Evolutionary conservation across 2,329 filamentous ascomycete genomes (phyloP), one percentile per base, ranked within the genome.

Genomic region (Curvularia sp.): DNA sequence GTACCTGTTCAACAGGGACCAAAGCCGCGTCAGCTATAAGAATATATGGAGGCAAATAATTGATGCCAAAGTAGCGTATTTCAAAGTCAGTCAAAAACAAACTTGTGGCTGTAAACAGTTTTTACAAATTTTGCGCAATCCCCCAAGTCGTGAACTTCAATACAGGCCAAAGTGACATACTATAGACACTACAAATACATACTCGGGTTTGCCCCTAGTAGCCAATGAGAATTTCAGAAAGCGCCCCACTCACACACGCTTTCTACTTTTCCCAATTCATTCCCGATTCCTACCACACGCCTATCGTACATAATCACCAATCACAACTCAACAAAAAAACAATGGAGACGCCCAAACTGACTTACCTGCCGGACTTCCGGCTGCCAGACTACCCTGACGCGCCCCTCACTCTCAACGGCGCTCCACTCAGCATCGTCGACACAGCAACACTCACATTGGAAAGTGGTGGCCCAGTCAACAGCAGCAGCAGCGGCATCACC

Each of bases 11-110:
- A 62, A 46, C 59, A 59, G 43, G 61, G 66, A n/a, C 61, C 73
- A 2, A 72, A 71, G 65, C 70, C 74, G 10, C 71, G 69, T 54
- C 56, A 58, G 12, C 47, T 74, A 58, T 54, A 72, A 42, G 65
- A 55, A 13, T 41, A 13, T 41, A 58, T 41, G 61, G 57, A 21
- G 56, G 49, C 25, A 59, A 61, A 18, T 55, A 48, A 50, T 47
- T 36, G 18, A 23, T 23, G 3, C 25, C 3, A 12, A n/a, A 12
- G 2, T 10, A 10, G 9, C n/a, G 25, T 23, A 25, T 41, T 12
- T 6, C 34, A 19, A 21, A 41, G 7, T 12, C 36, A 39, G 36
- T 39, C 36, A 18, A 27, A 3, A 3, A 27, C 25, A 27, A 27
- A 30, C 10, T 41, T 12, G 38, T 21, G 21, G 38, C 18, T 12